Evolutionary conservation across 495 filamentous ascomycete genomes (phyloP).

Genomic region (Articulospora tetracladia): DNA sequence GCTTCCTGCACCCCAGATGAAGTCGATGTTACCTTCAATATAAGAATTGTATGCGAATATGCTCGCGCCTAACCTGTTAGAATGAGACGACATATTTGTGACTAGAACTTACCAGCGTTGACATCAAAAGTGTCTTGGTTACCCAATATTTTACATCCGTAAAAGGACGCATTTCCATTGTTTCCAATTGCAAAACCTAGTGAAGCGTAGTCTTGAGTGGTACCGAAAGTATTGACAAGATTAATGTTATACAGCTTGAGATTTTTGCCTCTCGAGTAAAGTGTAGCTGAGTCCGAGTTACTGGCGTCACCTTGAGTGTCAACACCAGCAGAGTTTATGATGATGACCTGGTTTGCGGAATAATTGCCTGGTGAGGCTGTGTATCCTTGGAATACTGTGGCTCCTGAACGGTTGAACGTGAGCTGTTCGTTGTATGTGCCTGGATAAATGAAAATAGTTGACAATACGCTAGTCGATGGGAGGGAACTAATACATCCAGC

Average conservation of each 20-base stretch:
- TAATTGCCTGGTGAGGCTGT: constrained; percentile 6
- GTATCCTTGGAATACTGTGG: constrained; percentile 24
- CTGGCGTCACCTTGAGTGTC: constrained; percentile 32
- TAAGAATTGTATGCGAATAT: constrained; percentile 22
- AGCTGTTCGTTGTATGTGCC: constrained; percentile 36
- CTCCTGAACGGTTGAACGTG: constrained; percentile 27
- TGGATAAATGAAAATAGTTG: constrained; percentile 19
- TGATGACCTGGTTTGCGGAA: constrained; percentile 10
- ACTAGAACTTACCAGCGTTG: constrained; percentile 1
- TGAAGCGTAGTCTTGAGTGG: constrained; percentile 9
- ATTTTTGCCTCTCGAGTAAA: constrained; percentile 18
- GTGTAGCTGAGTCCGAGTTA: constrained; percentile 29
- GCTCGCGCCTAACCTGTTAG: constrained; percentile 9
- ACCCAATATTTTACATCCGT: constrained; percentile 22
- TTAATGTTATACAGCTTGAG: constrained; percentile 26
- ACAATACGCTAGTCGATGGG: neutral
- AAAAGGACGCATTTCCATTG: constrained; percentile 18
- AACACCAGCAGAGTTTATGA: constrained; percentile 38
- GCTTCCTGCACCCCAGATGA: constrained; percentile 25
- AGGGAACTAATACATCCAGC: constrained; percentile 3
- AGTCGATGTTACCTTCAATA: constrained; percentile 22
- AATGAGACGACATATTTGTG: neutral
- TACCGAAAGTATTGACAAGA: constrained; percentile 23
- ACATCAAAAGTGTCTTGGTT: constrained; percentile 26
- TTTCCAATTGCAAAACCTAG: neutral